These are phyloP conservation scores for Suillus cothurnatus DNA, from an alignment of 768 basidiomycete genomes.

Conservation along the genomic window DNA sequence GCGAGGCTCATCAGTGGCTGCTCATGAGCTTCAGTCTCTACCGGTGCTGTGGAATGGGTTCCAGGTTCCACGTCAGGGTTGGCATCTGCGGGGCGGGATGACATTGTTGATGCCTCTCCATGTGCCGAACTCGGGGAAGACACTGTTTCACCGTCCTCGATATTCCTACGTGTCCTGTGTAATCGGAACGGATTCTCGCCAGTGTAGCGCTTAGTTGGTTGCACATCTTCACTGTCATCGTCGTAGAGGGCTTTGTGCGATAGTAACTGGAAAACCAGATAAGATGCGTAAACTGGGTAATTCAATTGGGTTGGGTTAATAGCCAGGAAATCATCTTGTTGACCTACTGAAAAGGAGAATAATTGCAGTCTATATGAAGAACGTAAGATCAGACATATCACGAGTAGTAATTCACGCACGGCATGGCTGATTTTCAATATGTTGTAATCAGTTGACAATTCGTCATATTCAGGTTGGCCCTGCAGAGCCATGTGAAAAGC, in stretches of 20 bases:
- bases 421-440: constrained; percentile 79
- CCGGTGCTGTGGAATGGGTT: neutral
- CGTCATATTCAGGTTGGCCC: constrained; percentile 18
- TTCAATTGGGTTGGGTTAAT: constrained; percentile 1
- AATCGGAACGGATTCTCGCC: constrained; percentile 39
- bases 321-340: neutral
- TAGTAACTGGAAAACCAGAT: constrained; percentile 78
- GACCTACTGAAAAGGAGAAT: constrained; percentile 73
- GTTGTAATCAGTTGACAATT: constrained; percentile 39
- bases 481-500: constrained; percentile 71
- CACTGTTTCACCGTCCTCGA: too few relatives aligned
- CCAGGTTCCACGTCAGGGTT: constrained; percentile 6
- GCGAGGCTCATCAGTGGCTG: constrained; percentile 57
- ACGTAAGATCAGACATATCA: neutral
- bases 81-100: neutral
- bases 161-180: neutral
- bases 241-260: constrained; percentile 79
- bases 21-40: constrained; percentile 17
- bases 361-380: constrained; percentile 61
- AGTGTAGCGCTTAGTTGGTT: constrained; percentile 42
- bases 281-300: constrained; percentile 62
- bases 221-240: constrained; percentile 42
- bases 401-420: constrained; percentile 42
- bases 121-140: neutral
- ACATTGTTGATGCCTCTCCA: neutral